A percentile compares a stretch with the other conserved stretches of the same genome.
Evolutionary conservation across 805 yeast species (phyloP).

Genomic region (Nakazawaea ernobii): DNA sequence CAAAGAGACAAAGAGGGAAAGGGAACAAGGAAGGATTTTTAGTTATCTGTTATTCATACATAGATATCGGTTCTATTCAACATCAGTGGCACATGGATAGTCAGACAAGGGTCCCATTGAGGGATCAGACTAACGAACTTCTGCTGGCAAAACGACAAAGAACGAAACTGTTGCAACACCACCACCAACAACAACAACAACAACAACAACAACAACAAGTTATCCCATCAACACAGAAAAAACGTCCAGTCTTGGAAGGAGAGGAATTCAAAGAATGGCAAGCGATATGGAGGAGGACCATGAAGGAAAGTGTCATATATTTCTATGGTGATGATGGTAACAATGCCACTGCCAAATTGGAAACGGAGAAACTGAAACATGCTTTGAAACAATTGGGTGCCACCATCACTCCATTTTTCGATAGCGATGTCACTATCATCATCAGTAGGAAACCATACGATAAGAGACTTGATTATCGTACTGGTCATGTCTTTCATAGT

Average conservation of each 20-base stretch:
- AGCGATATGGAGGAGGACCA: conserved; percentile 50
- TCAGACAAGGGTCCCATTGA: conserved; percentile 15
- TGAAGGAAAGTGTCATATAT: conserved; percentile 51
- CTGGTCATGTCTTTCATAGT: conserved; percentile 59
- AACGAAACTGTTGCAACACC: conserved; percentile 6
- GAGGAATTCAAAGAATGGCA: conserved; percentile 52
- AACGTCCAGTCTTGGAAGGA: conserved; percentile 23
- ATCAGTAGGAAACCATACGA: conserved; percentile 57
- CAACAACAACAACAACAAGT: conserved; percentile 3
- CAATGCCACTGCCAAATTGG: conserved; percentile 22
- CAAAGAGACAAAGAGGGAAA: conserved; percentile 12
- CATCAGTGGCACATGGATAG: conserved; percentile 3
- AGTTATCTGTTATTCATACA: background rate
- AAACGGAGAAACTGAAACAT: conserved; percentile 27
- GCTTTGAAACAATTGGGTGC: conserved; percentile 45
- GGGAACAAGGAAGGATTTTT: conserved; percentile 22
- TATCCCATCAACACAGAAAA: conserved; percentile 7
- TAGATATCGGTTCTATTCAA: background rate
- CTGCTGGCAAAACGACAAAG: conserved; percentile 18
- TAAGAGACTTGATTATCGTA: conserved; percentile 34
- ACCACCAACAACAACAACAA: conserved; percentile 4
- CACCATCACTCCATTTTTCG: conserved; percentile 52
- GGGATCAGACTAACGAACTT: conserved; percentile 15
- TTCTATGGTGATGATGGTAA: conserved; percentile 41
- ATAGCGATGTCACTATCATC: conserved; percentile 66